Conservation (phyloP, 495 filamentous ascomycete species). For the Podospora pseudopauciseta region DNA sequence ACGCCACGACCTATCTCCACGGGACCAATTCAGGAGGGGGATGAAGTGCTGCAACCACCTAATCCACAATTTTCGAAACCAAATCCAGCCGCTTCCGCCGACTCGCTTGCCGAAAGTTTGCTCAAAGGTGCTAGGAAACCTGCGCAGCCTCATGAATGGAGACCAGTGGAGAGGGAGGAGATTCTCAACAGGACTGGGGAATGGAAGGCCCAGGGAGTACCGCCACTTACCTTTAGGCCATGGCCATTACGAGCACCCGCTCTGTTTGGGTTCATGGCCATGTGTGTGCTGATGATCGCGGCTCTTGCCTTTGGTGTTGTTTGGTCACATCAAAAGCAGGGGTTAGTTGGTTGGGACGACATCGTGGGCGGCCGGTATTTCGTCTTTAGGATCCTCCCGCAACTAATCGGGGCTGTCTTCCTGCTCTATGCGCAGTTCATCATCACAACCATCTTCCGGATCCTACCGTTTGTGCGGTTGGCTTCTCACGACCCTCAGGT, state of each 20-base stretch:
- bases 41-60: constrained; percentile 8
- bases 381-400: constrained; percentile 78
- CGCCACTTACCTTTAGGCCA: constrained; percentile 63
- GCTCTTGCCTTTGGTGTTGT: constrained; percentile 70
- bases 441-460: constrained; percentile 69
- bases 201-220: constrained; percentile 22
- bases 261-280: constrained; percentile 53
- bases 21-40: background rate
- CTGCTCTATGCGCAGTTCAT: constrained; percentile 72
- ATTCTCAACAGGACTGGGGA: constrained; percentile 19
- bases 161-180: constrained; percentile 21
- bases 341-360: constrained; percentile 61
- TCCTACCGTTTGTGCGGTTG: constrained; percentile 73
- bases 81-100: constrained; percentile 26
- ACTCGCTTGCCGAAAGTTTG: constrained; percentile 30
- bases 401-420: constrained; percentile 67
- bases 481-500: constrained; percentile 51
- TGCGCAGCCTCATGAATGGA: constrained; percentile 32
- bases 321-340: constrained; percentile 60
- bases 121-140: constrained; percentile 23
- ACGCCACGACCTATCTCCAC: constrained; percentile 2
- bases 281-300: constrained; percentile 67
- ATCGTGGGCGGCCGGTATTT: constrained; percentile 75
- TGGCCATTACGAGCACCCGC: constrained; percentile 60
- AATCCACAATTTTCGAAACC: constrained; percentile 6